Evolutionary conservation across 106 monocot species (phyloP), one percentile per base, ranked within the genome.

Genomic region (Iris macrosiphon): DNA sequence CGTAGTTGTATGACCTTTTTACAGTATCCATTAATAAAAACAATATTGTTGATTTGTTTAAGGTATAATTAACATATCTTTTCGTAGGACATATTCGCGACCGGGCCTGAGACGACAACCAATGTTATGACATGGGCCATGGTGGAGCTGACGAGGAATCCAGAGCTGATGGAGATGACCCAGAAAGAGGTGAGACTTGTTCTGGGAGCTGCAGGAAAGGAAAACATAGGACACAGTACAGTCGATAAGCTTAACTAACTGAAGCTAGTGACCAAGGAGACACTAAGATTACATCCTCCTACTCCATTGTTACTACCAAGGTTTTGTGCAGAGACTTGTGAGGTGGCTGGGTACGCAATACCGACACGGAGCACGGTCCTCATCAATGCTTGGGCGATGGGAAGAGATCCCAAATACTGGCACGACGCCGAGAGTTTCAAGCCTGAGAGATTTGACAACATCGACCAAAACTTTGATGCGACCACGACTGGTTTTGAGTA

Each of bases 31-130:
- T n/a, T n/a, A n/a, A n/a, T n/a, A n/a, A n/a, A n/a, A n/a, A n/a
- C n/a, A n/a, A n/a, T n/a, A n/a, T n/a, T n/a, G n/a, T n/a, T n/a
- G n/a, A n/a, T n/a, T n/a, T n/a, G n/a, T n/a, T n/a, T n/a, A n/a
- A n/a, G n/a, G n/a, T n/a, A n/a, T n/a, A n/a, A n/a, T n/a, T n/a
- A n/a, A n/a, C n/a, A n/a, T n/a, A n/a, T 15, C 30, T 15, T 30
- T 2, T 6, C 38, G 32, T 34, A 70, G 61, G 61, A 69, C 30
- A 28, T 61, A 24, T 61, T 71, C 25, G 0, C 56, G 3, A 40
- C 8, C 14, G 55, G 71, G 2, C 45, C 55, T 5, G 71, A 56
- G 12, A 71, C 62, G 6, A 34, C 62, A 15, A 18, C 47, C 4
- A 10, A 4, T 1, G 11, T 18, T 4, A 13, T 63, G 39, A 31